These are phyloP conservation scores for Amauroascus niger DNA, from an alignment of 2,329 filamentous ascomycete species.

Conservation along the genomic window DNA sequence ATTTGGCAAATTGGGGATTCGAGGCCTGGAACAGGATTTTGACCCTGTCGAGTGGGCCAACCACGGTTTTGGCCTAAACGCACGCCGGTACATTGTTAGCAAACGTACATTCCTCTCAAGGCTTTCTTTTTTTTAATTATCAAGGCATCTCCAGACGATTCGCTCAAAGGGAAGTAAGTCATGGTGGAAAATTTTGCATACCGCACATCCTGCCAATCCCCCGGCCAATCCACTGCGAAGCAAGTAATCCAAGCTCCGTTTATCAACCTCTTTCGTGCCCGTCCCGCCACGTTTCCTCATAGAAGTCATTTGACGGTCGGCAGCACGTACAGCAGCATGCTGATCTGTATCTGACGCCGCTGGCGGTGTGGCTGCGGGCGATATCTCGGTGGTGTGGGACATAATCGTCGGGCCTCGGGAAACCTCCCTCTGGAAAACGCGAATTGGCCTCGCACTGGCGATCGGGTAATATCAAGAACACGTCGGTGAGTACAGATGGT, in stretches of 20 bases:
- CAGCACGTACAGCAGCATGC: neutral
- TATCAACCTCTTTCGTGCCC: constrained; percentile 40
- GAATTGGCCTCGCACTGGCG: neutral
- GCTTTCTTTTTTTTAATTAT: no score
- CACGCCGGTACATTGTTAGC: neutral
- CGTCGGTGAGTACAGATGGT: neutral
- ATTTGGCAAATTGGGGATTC: constrained; percentile 89
- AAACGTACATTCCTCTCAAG: no score
- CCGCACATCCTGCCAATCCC: constrained; percentile 82
- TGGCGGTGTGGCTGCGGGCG: neutral
- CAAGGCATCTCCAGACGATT: no score
- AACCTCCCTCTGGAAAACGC: constrained; percentile 1
- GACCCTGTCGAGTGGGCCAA: constrained; percentile 90
- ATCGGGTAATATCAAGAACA: neutral
- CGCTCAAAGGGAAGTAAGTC: neutral
- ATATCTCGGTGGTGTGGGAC: neutral
- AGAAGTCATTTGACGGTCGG: neutral
- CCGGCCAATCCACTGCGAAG: constrained; percentile 77
- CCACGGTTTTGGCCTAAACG: constrained; percentile 77
- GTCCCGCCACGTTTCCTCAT: neutral
- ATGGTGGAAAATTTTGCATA: constrained; percentile 41
- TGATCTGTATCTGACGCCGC: constrained; percentile 2
- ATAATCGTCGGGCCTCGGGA: constrained; percentile 15
- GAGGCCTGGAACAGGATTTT: constrained; percentile 98
- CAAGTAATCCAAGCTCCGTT: constrained; percentile 72